Conservation (phyloP, 78 protist species). For the Cavenderia fasciculata region DNA sequence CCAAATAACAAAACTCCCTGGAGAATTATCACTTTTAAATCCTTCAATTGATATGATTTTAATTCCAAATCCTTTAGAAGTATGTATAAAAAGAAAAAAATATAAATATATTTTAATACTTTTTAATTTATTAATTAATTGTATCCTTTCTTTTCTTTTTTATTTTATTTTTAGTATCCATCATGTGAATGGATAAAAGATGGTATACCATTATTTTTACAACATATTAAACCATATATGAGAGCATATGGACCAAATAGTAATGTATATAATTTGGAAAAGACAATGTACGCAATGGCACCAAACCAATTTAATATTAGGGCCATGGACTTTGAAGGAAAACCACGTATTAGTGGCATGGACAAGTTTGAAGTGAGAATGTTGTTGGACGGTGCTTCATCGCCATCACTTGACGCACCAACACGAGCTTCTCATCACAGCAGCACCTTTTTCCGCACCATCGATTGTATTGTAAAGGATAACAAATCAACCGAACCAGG, state of each 20-base stretch:
- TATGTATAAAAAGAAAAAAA: too few species aligned
- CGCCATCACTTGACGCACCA: not conserved
- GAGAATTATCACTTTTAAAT: conserved; percentile 41
- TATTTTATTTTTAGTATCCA: conserved; percentile 13
- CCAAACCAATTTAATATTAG: conserved; percentile 49
- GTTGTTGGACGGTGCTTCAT: conserved; percentile 40
- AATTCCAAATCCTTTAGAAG: conserved; percentile 55
- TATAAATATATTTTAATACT: too few species aligned
- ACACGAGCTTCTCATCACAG: not conserved
- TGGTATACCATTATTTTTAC: conserved; percentile 49
- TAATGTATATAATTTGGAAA: not conserved
- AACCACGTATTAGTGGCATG: conserved; percentile 52
- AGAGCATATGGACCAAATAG: conserved; percentile 66
- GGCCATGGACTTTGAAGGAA: conserved; percentile 25
- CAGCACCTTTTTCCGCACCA: conserved; percentile 12
- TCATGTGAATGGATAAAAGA: conserved; percentile 70
- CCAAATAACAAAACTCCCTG: conserved; percentile 56
- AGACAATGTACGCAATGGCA: conserved; percentile 37
- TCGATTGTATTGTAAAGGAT: conserved; percentile 67
- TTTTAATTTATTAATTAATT: not conserved
- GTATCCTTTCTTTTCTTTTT: not conserved
- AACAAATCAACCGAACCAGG: conserved; percentile 45
- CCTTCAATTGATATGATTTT: conserved; percentile 64
- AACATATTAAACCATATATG: conserved; percentile 65
- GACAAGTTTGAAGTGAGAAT: conserved; percentile 59